A percentile compares a stretch with the other conserved stretches of the same genome.
Conservation (phyloP, 331 rosid species). For the Arachis monticola region DNA sequence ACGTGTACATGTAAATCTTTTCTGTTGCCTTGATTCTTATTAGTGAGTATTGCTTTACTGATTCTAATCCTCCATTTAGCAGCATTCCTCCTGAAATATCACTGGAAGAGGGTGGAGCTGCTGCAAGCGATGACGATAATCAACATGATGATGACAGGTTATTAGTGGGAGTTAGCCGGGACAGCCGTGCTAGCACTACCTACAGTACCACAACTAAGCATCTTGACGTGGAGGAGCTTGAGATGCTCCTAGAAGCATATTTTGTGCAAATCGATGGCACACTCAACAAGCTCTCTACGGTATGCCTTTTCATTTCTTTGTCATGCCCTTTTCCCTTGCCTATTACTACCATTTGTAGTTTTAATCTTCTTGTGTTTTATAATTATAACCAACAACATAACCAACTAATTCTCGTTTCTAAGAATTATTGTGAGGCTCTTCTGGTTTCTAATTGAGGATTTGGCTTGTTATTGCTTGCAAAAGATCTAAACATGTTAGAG, state of each 20-base stretch:
- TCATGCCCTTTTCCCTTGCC: background rate
- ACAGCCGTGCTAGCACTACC: conserved; percentile 65
- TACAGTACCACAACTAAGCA: conserved; percentile 67
- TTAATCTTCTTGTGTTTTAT: no score
- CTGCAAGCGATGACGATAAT: conserved; percentile 27
- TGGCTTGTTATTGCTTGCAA: conserved; percentile 20
- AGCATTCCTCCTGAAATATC: conserved; percentile 47
- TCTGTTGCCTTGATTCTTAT: background rate
- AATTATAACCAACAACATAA: no score
- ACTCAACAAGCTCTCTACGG: conserved; percentile 88
- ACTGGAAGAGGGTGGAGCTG: conserved; percentile 30
- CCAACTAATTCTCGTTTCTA: background rate
- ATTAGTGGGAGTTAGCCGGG: conserved; percentile 35
- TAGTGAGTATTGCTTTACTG: background rate
- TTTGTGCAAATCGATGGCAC: conserved; percentile 99
- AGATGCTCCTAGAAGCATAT: conserved; percentile 98
- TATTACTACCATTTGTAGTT: background rate
- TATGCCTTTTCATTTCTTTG: conserved; percentile 32
- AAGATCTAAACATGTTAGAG: background rate
- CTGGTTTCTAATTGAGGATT: conserved; percentile 10
- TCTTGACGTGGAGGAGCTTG: conserved; percentile 98
- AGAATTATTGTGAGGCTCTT: background rate
- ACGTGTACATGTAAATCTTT: conserved; percentile 4
- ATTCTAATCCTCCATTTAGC: background rate
- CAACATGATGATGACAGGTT: conserved; percentile 27